A percentile compares a stretch with the other conserved stretches of the same genome.
Evolutionary conservation across 257 asterid species (phyloP).

Genomic region (Solanum tarapatanum): DNA sequence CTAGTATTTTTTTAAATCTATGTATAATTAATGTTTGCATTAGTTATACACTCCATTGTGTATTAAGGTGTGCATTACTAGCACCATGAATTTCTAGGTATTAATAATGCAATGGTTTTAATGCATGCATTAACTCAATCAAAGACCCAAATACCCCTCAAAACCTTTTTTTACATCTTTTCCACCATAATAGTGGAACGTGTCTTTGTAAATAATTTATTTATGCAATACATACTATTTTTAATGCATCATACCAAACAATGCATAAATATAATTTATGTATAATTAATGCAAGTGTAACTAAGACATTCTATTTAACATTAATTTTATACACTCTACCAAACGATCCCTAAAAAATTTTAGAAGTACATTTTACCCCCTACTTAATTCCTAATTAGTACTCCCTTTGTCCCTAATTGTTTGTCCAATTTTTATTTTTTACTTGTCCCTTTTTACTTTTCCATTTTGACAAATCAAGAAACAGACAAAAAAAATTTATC

Average conservation of each 20-base stretch:
- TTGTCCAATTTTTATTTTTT: background rate
- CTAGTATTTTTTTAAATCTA: background rate
- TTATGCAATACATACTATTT: too few relatives aligned
- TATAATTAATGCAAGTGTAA: background rate
- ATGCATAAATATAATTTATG: background rate
- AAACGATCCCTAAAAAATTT: too few relatives aligned
- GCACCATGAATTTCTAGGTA: background rate
- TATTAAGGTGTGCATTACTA: background rate
- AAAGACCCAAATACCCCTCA: background rate
- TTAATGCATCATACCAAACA: background rate
- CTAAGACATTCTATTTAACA: background rate
- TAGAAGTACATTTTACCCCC: background rate
- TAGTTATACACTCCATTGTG: background rate
- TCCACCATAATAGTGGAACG: background rate
- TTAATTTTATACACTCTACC: background rate
- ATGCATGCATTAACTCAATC: background rate
- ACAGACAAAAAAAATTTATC: too few relatives aligned
- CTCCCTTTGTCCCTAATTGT: background rate
- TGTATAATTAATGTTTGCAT: too few relatives aligned
- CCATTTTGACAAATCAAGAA: too few relatives aligned
- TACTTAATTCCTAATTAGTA: background rate
- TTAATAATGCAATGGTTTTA: background rate
- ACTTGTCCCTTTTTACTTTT: background rate
- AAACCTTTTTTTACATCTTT: background rate
- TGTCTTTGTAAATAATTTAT: background rate